Evolutionary conservation across 2,329 filamentous ascomycete species (phyloP).

Genomic region (Pleoardoris graminearum): DNA sequence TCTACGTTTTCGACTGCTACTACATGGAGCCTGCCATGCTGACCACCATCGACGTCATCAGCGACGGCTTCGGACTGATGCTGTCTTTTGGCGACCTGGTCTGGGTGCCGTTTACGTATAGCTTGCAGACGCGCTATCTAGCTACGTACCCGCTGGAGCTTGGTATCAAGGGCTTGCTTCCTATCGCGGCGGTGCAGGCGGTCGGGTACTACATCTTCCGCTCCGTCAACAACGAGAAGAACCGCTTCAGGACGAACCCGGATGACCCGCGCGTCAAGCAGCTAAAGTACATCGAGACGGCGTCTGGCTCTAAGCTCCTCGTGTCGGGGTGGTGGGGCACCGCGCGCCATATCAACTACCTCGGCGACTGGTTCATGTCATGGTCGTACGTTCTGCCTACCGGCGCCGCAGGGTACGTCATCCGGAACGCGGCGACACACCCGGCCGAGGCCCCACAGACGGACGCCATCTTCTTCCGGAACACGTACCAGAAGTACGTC

Average conservation of each 20-base stretch:
- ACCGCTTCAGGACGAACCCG: conserved; percentile 86
- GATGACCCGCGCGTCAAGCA: conserved; percentile 77
- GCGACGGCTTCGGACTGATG: conserved; percentile 95
- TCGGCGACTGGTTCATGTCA: conserved; percentile 92
- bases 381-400: conserved; percentile 91
- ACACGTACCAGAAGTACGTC: conserved; percentile 65
- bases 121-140: conserved; percentile 81
- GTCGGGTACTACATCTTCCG: conserved; percentile 91
- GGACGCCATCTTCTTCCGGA: conserved; percentile 58
- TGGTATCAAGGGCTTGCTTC: conserved; percentile 66
- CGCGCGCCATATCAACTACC: conserved; percentile 92
- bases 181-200: conserved; percentile 68
- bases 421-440: conserved; percentile 54
- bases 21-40: conserved; percentile 88
- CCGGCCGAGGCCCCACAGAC: conserved; percentile 47
- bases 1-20: conserved; percentile 83
- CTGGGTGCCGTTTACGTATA: conserved; percentile 92
- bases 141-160: conserved; percentile 80
- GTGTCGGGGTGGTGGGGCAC: conserved; percentile 91
- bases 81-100: conserved; percentile 87
- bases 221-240: conserved; percentile 92
- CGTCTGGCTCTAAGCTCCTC: conserved; percentile 77
- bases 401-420: conserved; percentile 77
- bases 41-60: conserved; percentile 92
- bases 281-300: conserved; percentile 84